Conservation (phyloP, 768 basidiomycete genomes). For the Rhodotorula sphaerocarpa region DNA sequence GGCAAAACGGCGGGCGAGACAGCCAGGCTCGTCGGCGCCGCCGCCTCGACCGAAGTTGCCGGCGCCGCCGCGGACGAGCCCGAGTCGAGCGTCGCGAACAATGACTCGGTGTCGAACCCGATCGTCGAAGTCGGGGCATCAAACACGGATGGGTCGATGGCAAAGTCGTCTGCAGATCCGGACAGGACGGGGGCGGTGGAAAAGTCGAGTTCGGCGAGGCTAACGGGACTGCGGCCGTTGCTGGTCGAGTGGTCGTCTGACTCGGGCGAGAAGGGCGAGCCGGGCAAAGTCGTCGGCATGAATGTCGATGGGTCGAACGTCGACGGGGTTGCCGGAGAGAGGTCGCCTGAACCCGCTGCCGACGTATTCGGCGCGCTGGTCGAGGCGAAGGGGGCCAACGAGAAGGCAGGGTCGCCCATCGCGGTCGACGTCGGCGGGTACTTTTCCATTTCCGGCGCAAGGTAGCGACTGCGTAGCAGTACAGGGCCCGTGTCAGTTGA, state of each 20-base stretch:
- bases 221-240: conserved; percentile 15
- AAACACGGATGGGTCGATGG: conserved; percentile 29
- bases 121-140: background rate
- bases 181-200: background rate
- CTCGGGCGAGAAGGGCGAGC: conserved; percentile 30
- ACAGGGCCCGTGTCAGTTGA: background rate
- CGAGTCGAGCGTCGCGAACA: background rate
- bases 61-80: background rate
- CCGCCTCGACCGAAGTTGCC: background rate
- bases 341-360: too few relatives aligned
- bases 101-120: background rate
- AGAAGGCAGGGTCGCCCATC: too few relatives aligned
- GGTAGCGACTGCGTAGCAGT: conserved; percentile 23
- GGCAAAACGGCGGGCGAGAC: background rate
- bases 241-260: conserved; percentile 17
- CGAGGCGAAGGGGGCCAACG: conserved; percentile 1
- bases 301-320: conserved; percentile 27
- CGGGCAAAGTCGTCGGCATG: conserved; percentile 27
- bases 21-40: background rate
- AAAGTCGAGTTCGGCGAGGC: conserved; percentile 30
- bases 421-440: background rate
- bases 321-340: background rate
- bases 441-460: conserved; percentile 33
- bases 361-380: too few relatives aligned
- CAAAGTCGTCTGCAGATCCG: conserved; percentile 2